A percentile compares a stretch with the other conserved stretches of the same genome.
These are phyloP conservation scores for Paramecium octaurelia DNA, from an alignment of 73 alveolate genomes.

Conservation along the genomic window DNA sequence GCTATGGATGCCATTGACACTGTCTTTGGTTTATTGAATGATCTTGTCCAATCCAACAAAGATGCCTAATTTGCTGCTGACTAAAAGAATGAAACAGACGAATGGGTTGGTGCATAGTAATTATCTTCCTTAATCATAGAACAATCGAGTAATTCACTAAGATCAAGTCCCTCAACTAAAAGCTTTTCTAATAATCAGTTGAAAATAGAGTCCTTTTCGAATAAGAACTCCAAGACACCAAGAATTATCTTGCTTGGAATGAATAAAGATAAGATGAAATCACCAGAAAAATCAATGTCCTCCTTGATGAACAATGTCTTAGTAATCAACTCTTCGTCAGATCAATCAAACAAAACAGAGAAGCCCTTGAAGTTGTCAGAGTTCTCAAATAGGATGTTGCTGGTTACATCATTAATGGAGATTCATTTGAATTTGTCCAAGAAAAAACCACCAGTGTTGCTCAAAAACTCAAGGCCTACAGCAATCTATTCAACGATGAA, in stretches of 20 bases:
- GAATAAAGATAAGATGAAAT: slow-evolving; percentile 46
- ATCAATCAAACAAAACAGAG: slow-evolving; percentile 15
- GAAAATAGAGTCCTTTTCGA: background rate
- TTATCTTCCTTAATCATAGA: background rate
- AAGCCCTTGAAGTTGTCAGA: slow-evolving; percentile 47
- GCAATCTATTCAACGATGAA: slow-evolving; percentile 18
- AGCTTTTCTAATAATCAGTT: background rate
- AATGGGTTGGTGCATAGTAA: slow-evolving; percentile 47
- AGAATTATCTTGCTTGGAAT: slow-evolving; percentile 44
- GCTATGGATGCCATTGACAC: slow-evolving; percentile 28
- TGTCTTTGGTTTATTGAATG: background rate
- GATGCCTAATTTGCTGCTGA: slow-evolving; percentile 44
- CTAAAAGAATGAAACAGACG: slow-evolving; percentile 38
- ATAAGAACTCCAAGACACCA: slow-evolving; percentile 2
- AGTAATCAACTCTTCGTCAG: slow-evolving; percentile 41
- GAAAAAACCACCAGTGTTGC: background rate
- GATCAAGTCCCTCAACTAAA: background rate
- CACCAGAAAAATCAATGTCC: slow-evolving; percentile 19
- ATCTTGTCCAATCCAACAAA: background rate
- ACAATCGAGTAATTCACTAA: slow-evolving; percentile 32
- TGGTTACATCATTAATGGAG: slow-evolving; percentile 36
- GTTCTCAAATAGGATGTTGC: slow-evolving; percentile 48
- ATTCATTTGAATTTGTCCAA: slow-evolving; percentile 19
- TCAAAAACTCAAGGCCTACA: slow-evolving; percentile 4
- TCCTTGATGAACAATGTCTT: slow-evolving; percentile 14